phyloP scores from a whole-genome alignment of 2,329 filamentous ascomycete genomes.

The Fusarium decemcellulare region DNA sequence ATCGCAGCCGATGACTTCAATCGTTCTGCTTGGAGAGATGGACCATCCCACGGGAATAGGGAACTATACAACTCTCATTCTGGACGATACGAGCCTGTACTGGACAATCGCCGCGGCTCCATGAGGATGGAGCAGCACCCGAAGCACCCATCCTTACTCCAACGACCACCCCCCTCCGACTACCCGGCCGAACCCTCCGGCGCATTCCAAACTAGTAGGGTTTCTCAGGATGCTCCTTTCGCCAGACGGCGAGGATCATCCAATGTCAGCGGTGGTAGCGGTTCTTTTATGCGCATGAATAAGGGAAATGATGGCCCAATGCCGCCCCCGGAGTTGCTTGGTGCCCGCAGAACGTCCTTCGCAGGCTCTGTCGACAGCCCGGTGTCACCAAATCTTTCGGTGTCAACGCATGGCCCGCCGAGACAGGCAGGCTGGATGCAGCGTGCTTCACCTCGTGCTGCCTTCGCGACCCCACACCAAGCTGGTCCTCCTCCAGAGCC shows the following conservation, averaged over 20 bases:
- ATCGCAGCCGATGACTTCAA: constrained; percentile 96
- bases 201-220: constrained; percentile 85
- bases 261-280: constrained; percentile 90
- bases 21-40: constrained; percentile 84
- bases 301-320: constrained; percentile 60
- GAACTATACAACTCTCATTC: constrained; percentile 97
- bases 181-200: constrained; percentile 85
- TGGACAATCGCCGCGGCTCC: constrained; percentile 78
- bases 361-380: constrained; percentile 66
- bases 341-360: constrained; percentile 63
- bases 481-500: constrained; percentile 45
- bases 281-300: constrained; percentile 70
- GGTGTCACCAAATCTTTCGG: constrained; percentile 57
- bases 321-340: constrained; percentile 59
- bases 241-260: constrained; percentile 88
- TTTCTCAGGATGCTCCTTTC: constrained; percentile 77
- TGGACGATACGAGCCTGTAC: constrained; percentile 90
- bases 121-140: constrained; percentile 76
- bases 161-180: constrained; percentile 77
- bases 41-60: constrained; percentile 71
- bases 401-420: constrained; percentile 45
- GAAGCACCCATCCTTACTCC: constrained; percentile 83
- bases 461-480: constrained; percentile 58
- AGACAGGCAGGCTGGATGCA: constrained; percentile 46
- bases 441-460: constrained; percentile 60